Base-by-base conservation (phyloP, 2,329 filamentous ascomycete genomes). In the Scolecobasidium constrictum region DNA sequence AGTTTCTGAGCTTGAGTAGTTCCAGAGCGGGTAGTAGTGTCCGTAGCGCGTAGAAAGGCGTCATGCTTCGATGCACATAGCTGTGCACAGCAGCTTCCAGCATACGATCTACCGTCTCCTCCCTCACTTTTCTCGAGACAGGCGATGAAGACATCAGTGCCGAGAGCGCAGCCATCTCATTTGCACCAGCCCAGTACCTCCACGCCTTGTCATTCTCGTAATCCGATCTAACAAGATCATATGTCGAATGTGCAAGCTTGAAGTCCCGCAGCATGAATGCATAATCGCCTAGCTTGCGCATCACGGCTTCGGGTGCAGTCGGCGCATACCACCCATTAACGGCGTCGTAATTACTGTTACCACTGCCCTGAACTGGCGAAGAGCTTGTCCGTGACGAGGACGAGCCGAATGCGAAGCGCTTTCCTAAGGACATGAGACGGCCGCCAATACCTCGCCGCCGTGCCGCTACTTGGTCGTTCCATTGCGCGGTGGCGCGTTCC, bases 391-490 rank as follows among this genome's bases (percentile, higher is more conserved):
- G 76, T 16, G 77, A 77, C 38, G 72, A 69, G 35, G 74, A 70
- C 17, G 22, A 16, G 22, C 86, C 85, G 53, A 96, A 94, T 5
- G 84, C 77, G 78, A 86, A 96, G 51, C 87, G 82, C 55, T 92
- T 88, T 1, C 88, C 94, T 44, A 98, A 70, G 7, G 83, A 94
- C 71, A 94, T 87, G 61, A 98, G 90, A n/a, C 87, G 78, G 9
- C 93, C 93, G 43, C 84, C 84, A 38, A 98, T 72, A 12, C 93
- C 93, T 55, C 86, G 80, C 45, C 93, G 75, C 46, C 86, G 77
- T 11, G 93, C 95, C 13, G 90, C 88, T 19, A 96, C 84, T 60
- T 96, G 90, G 54, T 98, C 92, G 56, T 98, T 98, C 93, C 92
- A 98, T 4, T 87, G 72, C 4, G 86, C 82, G 9, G 94, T 77